phyloP scores from a whole-genome alignment of 2,329 filamentous ascomycete genomes.

The Calcarisporium arbuscula region DNA sequence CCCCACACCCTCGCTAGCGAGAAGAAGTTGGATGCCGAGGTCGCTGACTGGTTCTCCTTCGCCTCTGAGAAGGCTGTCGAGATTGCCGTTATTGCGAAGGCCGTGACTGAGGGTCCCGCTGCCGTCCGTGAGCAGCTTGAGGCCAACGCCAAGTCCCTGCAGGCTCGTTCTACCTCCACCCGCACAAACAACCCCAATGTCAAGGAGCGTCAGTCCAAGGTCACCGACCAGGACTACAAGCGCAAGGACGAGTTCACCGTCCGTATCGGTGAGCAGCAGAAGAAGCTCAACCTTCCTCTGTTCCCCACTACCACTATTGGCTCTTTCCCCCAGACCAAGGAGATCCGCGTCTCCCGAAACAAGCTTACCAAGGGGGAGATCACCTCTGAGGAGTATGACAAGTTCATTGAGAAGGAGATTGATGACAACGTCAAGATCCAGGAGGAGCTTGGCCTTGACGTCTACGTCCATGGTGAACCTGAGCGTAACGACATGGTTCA shows the following conservation, averaged over 20 bases:
- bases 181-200: slow-evolving; percentile 96
- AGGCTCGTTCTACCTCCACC: slow-evolving; percentile 84
- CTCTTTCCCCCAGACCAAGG: slow-evolving; percentile 98
- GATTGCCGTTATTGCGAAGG: slow-evolving; percentile 91
- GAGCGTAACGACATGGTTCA: slow-evolving; percentile 99
- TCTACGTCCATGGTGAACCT: slow-evolving; percentile 96
- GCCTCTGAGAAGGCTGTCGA: slow-evolving; percentile 90
- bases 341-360: slow-evolving; percentile 94
- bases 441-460: slow-evolving; percentile 94
- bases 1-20: slow-evolving; percentile 96
- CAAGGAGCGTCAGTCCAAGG: slow-evolving; percentile 90
- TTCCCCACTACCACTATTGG: slow-evolving; percentile 99
- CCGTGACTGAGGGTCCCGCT: slow-evolving; percentile 86
- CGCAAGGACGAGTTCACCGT: slow-evolving; percentile 83
- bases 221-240: slow-evolving; percentile 80
- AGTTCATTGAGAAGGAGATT: slow-evolving; percentile 99
- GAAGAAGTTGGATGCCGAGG: slow-evolving; percentile 94
- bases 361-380: slow-evolving; percentile 99
- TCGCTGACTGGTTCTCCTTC: slow-evolving; percentile 98
- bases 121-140: slow-evolving; percentile 83
- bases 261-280: slow-evolving; percentile 84
- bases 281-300: slow-evolving; percentile 84
- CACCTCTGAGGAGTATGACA: slow-evolving; percentile 85
- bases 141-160: slow-evolving; percentile 91
- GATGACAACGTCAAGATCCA: slow-evolving; percentile 91